Evolutionary conservation across 2,329 filamentous ascomycete genomes (phyloP), one percentile per base, ranked within the genome.

Genomic region (Shiraia sp.): DNA sequence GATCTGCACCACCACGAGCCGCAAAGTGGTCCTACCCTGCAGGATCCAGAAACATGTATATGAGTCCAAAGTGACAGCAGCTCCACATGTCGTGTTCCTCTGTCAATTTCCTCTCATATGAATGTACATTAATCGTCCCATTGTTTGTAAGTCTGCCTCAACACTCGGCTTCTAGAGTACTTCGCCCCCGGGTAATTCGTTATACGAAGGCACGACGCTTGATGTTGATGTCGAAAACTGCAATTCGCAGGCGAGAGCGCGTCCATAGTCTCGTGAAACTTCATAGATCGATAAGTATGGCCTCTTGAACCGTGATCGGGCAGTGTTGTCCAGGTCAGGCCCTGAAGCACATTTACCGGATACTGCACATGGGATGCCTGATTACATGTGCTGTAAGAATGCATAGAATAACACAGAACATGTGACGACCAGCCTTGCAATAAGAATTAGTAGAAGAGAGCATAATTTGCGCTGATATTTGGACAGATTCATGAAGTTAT

Each of bases 51-150:
- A 43, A 27, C 13, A 30, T 22, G 15, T 33, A 35, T 29, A 51
- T 42, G 42, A 17, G 42, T 45, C 40, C 43, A 41, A 29, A 45
- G 32, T 46, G 36, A 32, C 33, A 35, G 34, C 15, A 30, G 26
- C 34, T 45, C 49, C 45, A 38, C 42, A 47, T 30, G 17, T 26
- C 33, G 34, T 32, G 25, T 36, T 26, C 27, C 27, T 36, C 32
- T 15, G 25, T 42, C 45, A 49, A 53, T 55, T 24, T 51, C 45
- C 12, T 47, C 32, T 22, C 42, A 55, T 45, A 53, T 51, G 47
- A 49, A 51, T n/a, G 33, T 51, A 53, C 52, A 55, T 55, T 53
- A 53, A 51, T 51, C 38, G 45, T 43, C 36, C 47, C 50, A 30
- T 29, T 37, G 36, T 45, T 14, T 16, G 39, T 25, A 13, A 27